Conservation (phyloP, 2,329 filamentous ascomycete species). For the Raffaelea deltoideospora region DNA sequence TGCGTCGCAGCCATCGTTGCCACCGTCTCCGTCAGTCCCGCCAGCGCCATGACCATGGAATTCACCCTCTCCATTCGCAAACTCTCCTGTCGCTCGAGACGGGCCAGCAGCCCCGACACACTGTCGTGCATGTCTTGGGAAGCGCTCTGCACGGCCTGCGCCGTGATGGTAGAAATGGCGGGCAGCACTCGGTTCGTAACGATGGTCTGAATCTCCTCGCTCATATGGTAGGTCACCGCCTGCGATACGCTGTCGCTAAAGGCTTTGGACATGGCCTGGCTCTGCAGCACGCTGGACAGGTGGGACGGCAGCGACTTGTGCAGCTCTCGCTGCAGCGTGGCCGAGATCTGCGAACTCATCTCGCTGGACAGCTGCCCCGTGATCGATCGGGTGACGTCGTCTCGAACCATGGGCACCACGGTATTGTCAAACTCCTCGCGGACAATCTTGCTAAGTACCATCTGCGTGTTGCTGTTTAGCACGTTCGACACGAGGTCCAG, state of each 20-base stretch:
- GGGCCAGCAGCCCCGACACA: conserved; percentile 33
- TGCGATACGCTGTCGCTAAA: conserved; percentile 59
- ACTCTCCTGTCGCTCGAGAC: conserved; percentile 28
- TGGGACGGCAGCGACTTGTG: conserved; percentile 53
- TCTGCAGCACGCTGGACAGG: conserved; percentile 54
- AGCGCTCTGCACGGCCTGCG: conserved; percentile 52
- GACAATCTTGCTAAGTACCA: conserved; percentile 63
- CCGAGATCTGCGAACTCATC: conserved; percentile 51
- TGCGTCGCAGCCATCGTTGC: conserved; percentile 55
- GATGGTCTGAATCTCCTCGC: conserved; percentile 49
- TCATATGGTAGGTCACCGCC: conserved; percentile 51
- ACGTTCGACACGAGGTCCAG: conserved; percentile 44
- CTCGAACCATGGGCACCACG: conserved; percentile 60
- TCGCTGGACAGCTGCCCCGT: conserved; percentile 56
- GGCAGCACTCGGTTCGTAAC: conserved; percentile 52
- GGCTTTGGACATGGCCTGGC: conserved; percentile 54
- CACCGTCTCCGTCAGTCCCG: conserved; percentile 52
- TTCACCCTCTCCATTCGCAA: no score
- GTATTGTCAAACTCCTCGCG: conserved; percentile 58
- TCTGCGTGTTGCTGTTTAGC: conserved; percentile 48
- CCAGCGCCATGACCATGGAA: conserved; percentile 48
- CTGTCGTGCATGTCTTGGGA: conserved; percentile 53
- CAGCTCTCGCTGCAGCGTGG: conserved; percentile 56
- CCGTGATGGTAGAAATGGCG: conserved; percentile 47
- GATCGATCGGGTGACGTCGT: conserved; percentile 51